Conservation (phyloP, 192 early-diverging fungal species). For the Coemansia sp. region DNA sequence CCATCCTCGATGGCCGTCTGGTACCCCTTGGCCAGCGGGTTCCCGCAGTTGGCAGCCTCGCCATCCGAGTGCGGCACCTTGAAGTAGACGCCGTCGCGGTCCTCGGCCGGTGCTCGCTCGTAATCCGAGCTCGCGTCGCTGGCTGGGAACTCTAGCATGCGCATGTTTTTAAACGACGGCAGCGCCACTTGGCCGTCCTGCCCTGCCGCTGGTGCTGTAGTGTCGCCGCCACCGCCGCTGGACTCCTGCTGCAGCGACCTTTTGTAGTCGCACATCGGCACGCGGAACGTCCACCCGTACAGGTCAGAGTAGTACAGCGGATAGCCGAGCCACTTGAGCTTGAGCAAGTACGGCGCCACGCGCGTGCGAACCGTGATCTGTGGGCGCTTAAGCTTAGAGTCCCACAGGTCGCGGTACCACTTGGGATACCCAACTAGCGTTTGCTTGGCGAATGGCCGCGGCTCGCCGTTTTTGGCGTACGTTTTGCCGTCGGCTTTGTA, state of each 20-base stretch:
- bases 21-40: slow-evolving; percentile 86
- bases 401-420: slow-evolving; percentile 87
- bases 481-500: slow-evolving; percentile 28
- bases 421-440: slow-evolving; percentile 64
- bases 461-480: slow-evolving; percentile 56
- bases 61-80: slow-evolving; percentile 90
- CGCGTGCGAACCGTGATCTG: slow-evolving; percentile 74
- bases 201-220: not conserved
- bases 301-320: slow-evolving; percentile 72
- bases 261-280: slow-evolving; percentile 55
- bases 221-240: no score
- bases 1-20: slow-evolving; percentile 78
- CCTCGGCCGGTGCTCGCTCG: slow-evolving; percentile 40
- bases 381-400: slow-evolving; percentile 58
- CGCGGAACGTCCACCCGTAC: slow-evolving; percentile 85
- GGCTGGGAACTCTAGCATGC: slow-evolving; percentile 29
- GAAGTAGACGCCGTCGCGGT: slow-evolving; percentile 57
- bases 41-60: slow-evolving; percentile 75
- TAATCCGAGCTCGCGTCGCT: slow-evolving; percentile 55
- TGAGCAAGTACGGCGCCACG: slow-evolving; percentile 79
- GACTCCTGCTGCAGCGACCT: slow-evolving; percentile 14
- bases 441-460: slow-evolving; percentile 39
- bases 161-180: slow-evolving; percentile 42
- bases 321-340: slow-evolving; percentile 79
- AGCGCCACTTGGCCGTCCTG: not conserved